Evolutionary conservation across 2,329 filamentous ascomycete species (phyloP).

Genomic region (Colletotrichum incanum): DNA sequence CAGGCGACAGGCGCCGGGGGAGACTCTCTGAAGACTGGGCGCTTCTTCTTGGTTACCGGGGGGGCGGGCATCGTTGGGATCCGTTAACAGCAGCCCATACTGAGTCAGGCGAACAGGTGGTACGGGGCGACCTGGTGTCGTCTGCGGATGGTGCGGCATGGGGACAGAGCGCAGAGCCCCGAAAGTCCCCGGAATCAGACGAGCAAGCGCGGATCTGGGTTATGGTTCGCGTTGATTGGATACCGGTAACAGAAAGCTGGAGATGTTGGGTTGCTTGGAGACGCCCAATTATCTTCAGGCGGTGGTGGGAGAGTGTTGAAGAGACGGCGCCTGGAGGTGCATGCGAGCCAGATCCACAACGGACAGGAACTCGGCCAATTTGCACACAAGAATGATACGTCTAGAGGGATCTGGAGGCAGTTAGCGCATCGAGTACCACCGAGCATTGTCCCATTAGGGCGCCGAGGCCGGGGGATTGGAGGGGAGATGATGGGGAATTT

Average conservation of each 20-base stretch:
- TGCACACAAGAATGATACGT: slow-evolving; percentile 38
- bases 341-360: slow-evolving; percentile 35
- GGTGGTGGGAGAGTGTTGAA: not conserved
- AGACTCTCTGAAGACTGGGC: slow-evolving; percentile 5
- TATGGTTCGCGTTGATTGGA: slow-evolving; percentile 12
- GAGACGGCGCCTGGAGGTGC: slow-evolving; percentile 19
- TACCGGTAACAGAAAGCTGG: slow-evolving; percentile 28
- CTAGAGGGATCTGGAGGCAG: slow-evolving; percentile 31
- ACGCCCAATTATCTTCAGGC: slow-evolving; percentile 24
- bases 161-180: not conserved
- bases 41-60: slow-evolving; percentile 5
- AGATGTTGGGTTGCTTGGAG: slow-evolving; percentile 29
- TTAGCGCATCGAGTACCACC: slow-evolving; percentile 48
- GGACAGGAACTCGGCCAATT: slow-evolving; percentile 44
- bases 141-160: not conserved
- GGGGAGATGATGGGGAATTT: slow-evolving; percentile 38
- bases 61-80: not conserved
- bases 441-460: slow-evolving; percentile 48
- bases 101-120: slow-evolving; percentile 24
- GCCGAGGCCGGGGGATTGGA: slow-evolving; percentile 41
- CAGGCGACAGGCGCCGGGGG: slow-evolving; percentile 25
- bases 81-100: slow-evolving; percentile 23
- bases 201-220: slow-evolving; percentile 24
- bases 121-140: slow-evolving; percentile 21
- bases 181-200: slow-evolving; percentile 34